Base-by-base conservation (phyloP, 1,139 yeast genomes). In the Yamadazyma oceani region DNA sequence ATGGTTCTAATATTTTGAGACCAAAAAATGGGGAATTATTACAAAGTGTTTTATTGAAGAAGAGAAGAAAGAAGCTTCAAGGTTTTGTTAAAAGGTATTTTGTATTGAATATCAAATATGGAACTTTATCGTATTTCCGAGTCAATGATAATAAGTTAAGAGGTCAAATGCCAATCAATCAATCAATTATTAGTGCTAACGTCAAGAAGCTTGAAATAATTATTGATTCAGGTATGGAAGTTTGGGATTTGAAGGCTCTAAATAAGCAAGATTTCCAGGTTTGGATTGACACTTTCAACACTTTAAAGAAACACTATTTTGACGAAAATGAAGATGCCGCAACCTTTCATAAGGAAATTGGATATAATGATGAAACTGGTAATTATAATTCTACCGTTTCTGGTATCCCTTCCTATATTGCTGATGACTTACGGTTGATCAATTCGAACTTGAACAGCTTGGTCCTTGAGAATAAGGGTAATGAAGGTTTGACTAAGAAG, bases 151-250 rank as follows among this genome's bases (percentile, higher is more conserved):
- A 80, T 44, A 80, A 82, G 43, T 74, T 88, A 43, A 75, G 97
- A 41, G 98, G 98, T 37, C 92, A 88, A 53, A 89, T 92, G 88
- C 95, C 95, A 15, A 80, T 92, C 33, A 80, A 77, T 37, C 75
- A 85, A 34, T 81, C 95, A 8, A 86, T 85, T 17, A 80, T 92
- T 3, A 80, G 94, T 41, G 97, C 95, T 2, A 82, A 84, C 50
- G 72, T 80, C 22, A 75, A 76, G 38, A 77, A 78, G 19, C 66
- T 79, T 36, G 85, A 85, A 50, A 80, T 92, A 34, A 82, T 85
- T 37, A 75, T 92, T 45, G 97, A 92, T 58, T 88, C 97, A 0
- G 98, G 98, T 2, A 83, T 92, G 82, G 98, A 92, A 57, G 81
- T 87, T 12, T 92, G 98, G 98, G 81, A 80, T 35, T 68, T 92